phyloP scores from a whole-genome alignment of 2,329 filamentous ascomycete species.

The Ceratocystiopsis sp. region DNA sequence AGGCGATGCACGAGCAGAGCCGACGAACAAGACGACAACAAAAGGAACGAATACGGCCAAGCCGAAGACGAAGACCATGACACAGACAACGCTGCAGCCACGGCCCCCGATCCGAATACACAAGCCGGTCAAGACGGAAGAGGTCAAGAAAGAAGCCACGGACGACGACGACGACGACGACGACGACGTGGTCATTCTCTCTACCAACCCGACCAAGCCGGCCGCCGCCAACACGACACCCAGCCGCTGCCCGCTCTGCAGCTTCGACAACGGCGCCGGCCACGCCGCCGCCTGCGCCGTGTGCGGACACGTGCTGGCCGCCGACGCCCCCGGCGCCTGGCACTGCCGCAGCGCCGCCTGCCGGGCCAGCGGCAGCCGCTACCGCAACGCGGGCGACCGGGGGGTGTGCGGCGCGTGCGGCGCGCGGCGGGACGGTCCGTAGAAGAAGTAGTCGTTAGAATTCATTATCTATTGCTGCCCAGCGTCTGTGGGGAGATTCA shows the following conservation, averaged over 20 bases:
- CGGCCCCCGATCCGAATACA: too few relatives aligned
- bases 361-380: slow-evolving; percentile 30
- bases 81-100: too few relatives aligned
- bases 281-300: slow-evolving; percentile 42
- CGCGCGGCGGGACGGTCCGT: slow-evolving; percentile 9
- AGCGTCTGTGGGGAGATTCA: too few relatives aligned
- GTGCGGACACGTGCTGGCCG: slow-evolving; percentile 53
- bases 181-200: neutral
- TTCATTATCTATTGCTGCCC: too few relatives aligned
- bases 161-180: neutral
- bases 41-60: neutral
- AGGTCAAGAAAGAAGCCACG: neutral
- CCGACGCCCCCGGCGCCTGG: slow-evolving; percentile 40
- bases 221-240: too few relatives aligned
- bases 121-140: too few relatives aligned
- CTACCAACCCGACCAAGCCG: too few relatives aligned
- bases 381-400: slow-evolving; percentile 53
- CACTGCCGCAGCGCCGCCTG: slow-evolving; percentile 41
- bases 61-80: too few relatives aligned
- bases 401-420: slow-evolving; percentile 57
- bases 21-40: neutral
- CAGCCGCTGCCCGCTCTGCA: slow-evolving; percentile 44
- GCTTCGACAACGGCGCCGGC: slow-evolving; percentile 37
- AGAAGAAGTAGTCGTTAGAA: too few relatives aligned
- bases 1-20: too few relatives aligned